A percentile compares a stretch with the other conserved stretches of the same genome.
Conservation (phyloP, 2,329 filamentous ascomycete genomes). For the Xenosphaeropsis pyriputrescens region DNA sequence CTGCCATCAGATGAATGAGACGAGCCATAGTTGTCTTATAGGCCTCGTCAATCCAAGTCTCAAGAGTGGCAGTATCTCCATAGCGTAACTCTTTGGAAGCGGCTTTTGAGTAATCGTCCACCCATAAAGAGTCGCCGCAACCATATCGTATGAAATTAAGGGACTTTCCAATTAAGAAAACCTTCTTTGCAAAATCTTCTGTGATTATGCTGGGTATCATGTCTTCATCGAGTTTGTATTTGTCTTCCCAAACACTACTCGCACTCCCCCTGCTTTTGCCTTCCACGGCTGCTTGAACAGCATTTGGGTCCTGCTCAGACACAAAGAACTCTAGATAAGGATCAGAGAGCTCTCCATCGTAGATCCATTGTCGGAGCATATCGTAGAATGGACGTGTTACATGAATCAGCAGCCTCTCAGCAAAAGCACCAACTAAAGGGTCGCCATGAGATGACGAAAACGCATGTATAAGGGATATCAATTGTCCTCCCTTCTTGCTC, state of each 20-base stretch:
- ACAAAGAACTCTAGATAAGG: conserved; percentile 95
- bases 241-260: conserved; percentile 95
- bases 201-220: conserved; percentile 94
- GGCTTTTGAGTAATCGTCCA: conserved; percentile 85
- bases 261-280: conserved; percentile 43
- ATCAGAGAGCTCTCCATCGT: conserved; percentile 94
- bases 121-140: conserved; percentile 87
- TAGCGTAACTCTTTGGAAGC: conserved; percentile 86
- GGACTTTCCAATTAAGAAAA: conserved; percentile 94
- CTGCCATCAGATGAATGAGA: conserved; percentile 82
- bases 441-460: conserved; percentile 93
- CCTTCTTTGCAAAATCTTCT: conserved; percentile 84
- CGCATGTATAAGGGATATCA: conserved; percentile 85
- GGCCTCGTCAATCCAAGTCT: conserved; percentile 88
- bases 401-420: conserved; percentile 72
- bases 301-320: conserved; percentile 54
- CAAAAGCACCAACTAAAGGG: conserved; percentile 85
- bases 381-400: conserved; percentile 94
- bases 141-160: conserved; percentile 96
- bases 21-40: conserved; percentile 98
- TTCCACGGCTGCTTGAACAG: conserved; percentile 26
- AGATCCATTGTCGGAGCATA: conserved; percentile 93
- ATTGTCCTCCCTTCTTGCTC: conserved; percentile 72
- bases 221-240: conserved; percentile 70
- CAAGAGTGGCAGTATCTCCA: conserved; percentile 81